Conservation (phyloP, 768 basidiomycete genomes). For the Tulasnella sp. region DNA sequence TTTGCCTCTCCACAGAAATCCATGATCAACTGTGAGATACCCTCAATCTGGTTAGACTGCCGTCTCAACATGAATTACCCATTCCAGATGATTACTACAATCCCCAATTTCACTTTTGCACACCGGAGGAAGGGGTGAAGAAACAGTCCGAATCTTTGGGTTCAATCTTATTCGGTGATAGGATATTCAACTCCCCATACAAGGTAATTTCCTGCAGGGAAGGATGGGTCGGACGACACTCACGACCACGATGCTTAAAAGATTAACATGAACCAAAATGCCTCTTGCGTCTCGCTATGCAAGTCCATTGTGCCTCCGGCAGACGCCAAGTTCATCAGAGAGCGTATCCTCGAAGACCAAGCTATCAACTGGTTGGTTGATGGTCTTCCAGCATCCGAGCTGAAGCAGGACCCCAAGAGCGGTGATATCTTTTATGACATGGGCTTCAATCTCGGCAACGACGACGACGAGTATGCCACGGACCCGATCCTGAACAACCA, state of each 20-base stretch:
- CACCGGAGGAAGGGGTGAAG: slow-evolving; percentile 54
- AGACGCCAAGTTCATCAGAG: slow-evolving; percentile 81
- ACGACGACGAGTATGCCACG: slow-evolving; percentile 45
- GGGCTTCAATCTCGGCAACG: slow-evolving; percentile 76
- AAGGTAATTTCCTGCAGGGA: slow-evolving; percentile 44
- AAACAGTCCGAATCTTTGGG: slow-evolving; percentile 78
- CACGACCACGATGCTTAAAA: too few relatives aligned
- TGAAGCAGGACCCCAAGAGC: slow-evolving; percentile 68
- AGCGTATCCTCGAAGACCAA: slow-evolving; percentile 84
- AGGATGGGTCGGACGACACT: too few relatives aligned
- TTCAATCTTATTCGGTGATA: slow-evolving; percentile 91
- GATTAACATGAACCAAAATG: slow-evolving; percentile 72
- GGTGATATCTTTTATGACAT: slow-evolving; percentile 86
- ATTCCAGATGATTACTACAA: slow-evolving; percentile 84
- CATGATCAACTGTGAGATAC: slow-evolving; percentile 63
- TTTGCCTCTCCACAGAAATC: slow-evolving; percentile 50
- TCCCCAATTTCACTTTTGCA: slow-evolving; percentile 72
- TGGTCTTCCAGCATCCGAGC: slow-evolving; percentile 86
- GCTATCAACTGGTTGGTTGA: slow-evolving; percentile 92
- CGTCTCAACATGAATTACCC: not conserved
- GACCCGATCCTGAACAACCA: slow-evolving; percentile 79
- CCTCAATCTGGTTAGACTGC: not conserved
- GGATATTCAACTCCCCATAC: slow-evolving; percentile 84
- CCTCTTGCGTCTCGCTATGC: slow-evolving; percentile 72
- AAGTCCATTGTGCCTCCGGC: slow-evolving; percentile 44